Evolutionary conservation across 495 filamentous ascomycete genomes (phyloP), one percentile per base, ranked within the genome.

Genomic region (Penicillium flavigenum): DNA sequence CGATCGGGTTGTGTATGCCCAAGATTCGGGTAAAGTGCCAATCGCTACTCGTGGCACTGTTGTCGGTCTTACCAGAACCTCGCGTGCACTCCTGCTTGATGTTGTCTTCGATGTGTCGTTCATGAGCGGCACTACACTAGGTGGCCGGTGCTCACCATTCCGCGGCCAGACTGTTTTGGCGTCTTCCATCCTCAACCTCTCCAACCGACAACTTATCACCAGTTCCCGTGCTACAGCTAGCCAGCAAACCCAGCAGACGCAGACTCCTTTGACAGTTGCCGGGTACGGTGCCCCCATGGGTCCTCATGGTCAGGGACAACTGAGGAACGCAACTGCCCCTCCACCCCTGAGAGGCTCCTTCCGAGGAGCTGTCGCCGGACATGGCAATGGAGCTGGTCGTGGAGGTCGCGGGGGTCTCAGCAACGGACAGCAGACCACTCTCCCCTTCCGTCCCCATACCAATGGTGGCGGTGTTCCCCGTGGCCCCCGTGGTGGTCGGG

Each of bases 21-120:
- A 93, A 69, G 89, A 92, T 63, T 90, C 90, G 17, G 95, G 95
- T 41, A 92, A 96, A 63, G 93, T 99, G 3, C 95, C 95, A 0
- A 96, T 98, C 64, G 93, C 89, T 36, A 88, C 87, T 48, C 84
- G 87, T 47, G 95, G 95, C 54, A 99, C 95, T 4, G 90, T 98
- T 10, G 84, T 97, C 46, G 95, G 95, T 17, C 86, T 96, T 63
- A 96, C 90, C 32, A 83, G 89, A 32, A 96, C 92, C 2, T 72
- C 91, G 19, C 86, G 89, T 38, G 86, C 86, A 12, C 85, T 87
- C 22, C 77, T 96, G 32, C 81, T 99, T 26, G 95, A 99, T 69
- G 83, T 98, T 50, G 86, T 99, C 4, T 98, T 96, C 66, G 95
- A 99, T 66, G 81, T 81, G 17, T 88, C 89, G 3, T 99, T 99